A percentile compares a stretch with the other conserved stretches of the same genome.
Evolutionary conservation across 2,329 filamentous ascomycete genomes (phyloP).

Genomic region (Rasamsonia emersonii): DNA sequence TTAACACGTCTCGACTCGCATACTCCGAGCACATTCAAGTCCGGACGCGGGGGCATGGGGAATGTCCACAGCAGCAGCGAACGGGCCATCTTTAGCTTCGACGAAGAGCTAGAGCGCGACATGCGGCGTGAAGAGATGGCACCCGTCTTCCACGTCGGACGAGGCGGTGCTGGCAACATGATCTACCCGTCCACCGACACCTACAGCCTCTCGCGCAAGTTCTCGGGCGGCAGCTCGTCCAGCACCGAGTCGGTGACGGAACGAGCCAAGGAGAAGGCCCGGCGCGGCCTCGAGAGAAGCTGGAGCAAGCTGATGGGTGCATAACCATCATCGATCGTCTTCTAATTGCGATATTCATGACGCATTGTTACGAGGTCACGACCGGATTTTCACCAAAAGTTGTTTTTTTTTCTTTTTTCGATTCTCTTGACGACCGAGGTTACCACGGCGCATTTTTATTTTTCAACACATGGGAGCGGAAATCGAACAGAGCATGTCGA

Average conservation of each 20-base stretch:
- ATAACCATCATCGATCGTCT: neutral
- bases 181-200: conserved; percentile 19
- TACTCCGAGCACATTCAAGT: conserved; percentile 30
- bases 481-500: neutral
- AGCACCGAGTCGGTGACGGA: conserved; percentile 28
- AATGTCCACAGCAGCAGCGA: conserved; percentile 42
- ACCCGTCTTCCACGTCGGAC: conserved; percentile 56
- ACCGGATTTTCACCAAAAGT: conserved; percentile 5
- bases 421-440: conserved; percentile 2
- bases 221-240: conserved; percentile 26
- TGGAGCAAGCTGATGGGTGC: conserved; percentile 27
- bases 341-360: neutral
- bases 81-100: conserved; percentile 40
- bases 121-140: conserved; percentile 45
- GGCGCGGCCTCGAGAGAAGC: conserved; percentile 28
- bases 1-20: conserved; percentile 42
- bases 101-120: conserved; percentile 55
- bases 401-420: neutral
- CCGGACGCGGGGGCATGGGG: conserved; percentile 48
- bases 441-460: neutral
- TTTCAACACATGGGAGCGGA: neutral
- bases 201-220: conserved; percentile 25
- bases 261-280: conserved; percentile 26
- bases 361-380: neutral
- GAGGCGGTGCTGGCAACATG: conserved; percentile 53